These are phyloP conservation scores for Solanum phureja DNA, from an alignment of 257 asterid species.

Conservation along the genomic window DNA sequence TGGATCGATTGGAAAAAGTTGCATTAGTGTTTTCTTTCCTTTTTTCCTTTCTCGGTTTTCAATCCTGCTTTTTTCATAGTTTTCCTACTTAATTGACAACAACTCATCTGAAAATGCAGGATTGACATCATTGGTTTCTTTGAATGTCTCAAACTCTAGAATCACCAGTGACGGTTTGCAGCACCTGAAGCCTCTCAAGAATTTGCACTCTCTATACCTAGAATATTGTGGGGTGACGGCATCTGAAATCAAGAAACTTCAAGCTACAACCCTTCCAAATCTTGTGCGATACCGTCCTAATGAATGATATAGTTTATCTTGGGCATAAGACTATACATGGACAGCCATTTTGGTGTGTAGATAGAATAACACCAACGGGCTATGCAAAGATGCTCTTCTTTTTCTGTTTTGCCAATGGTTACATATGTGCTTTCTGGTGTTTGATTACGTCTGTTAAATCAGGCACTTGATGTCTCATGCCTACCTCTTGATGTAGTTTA, in stretches of 20 bases:
- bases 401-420: neutral
- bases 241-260: slow-evolving; percentile 2
- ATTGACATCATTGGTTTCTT: slow-evolving; percentile 1
- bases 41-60: neutral
- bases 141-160: neutral
- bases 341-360: neutral
- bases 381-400: neutral
- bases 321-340: neutral
- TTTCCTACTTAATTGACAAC: neutral
- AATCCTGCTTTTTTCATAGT: neutral
- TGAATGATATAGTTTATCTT: neutral
- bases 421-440: neutral
- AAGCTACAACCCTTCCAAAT: neutral
- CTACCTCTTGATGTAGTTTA: neutral
- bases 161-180: neutral
- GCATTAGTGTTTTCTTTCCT: neutral
- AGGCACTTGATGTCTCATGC: neutral
- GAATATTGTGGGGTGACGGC: slow-evolving; percentile 4
- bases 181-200: slow-evolving; percentile 3
- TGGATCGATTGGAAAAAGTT: neutral
- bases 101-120: neutral
- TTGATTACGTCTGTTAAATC: neutral
- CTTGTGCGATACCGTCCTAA: neutral
- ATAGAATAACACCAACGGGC: neutral
- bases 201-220: neutral